These are phyloP conservation scores for Citrus trifoliata DNA, from an alignment of 345 rosid species.

Conservation along the genomic window DNA sequence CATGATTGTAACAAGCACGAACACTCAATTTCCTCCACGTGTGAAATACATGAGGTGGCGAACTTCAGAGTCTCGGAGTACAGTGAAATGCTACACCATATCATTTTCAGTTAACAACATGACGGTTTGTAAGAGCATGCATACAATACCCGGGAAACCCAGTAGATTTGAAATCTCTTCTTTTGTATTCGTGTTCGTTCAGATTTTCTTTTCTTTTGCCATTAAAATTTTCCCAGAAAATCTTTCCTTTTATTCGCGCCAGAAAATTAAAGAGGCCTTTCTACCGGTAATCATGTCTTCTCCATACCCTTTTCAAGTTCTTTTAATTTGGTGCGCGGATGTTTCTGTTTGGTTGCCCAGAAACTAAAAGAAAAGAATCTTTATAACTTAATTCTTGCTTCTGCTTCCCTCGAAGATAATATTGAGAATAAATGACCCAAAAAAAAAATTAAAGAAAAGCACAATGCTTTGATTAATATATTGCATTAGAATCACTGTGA, in stretches of 20 bases:
- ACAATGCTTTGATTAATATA: no score
- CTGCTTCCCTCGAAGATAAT: not conserved
- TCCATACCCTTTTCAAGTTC: not conserved
- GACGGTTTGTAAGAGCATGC: not conserved
- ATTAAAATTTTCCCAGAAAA: not conserved
- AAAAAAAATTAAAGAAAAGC: not conserved
- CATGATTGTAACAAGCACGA: not conserved
- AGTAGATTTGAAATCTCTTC: not conserved
- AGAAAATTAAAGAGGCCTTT: not conserved
- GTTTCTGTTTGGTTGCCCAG: not conserved
- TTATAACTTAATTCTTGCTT: not conserved
- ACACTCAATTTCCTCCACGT: not conserved
- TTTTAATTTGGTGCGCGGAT: no score
- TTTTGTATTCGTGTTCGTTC: not conserved
- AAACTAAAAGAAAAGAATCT: conserved; percentile 1
- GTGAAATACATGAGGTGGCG: not conserved
- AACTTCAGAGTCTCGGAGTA: not conserved
- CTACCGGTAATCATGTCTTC: not conserved
- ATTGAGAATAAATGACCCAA: not conserved
- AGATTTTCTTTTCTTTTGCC: not conserved
- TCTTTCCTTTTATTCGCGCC: not conserved
- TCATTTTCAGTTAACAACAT: not conserved
- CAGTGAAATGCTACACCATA: not conserved
- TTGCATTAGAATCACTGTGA: no score
- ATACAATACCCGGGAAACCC: not conserved